Evolutionary conservation across 2,329 filamentous ascomycete species (phyloP), one percentile per base, ranked within the genome.

Genomic region (Ceratocystis variospora): DNA sequence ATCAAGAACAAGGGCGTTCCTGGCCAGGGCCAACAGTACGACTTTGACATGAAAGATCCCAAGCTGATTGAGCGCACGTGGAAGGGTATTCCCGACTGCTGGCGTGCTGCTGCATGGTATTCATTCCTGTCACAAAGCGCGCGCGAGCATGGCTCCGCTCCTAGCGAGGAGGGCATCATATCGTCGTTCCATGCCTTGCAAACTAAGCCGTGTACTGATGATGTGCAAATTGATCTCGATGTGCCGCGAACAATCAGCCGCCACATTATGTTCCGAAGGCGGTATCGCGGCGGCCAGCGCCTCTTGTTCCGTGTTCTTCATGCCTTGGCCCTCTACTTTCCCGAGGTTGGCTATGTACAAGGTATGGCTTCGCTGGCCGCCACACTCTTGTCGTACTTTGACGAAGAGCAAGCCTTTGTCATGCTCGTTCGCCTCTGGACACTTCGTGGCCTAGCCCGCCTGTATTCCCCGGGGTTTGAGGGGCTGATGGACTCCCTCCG

Each of bases 351-450:
- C 33, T 99, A 99, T 74, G 94, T 97, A 0, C 94, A 99, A 76
- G 94, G 94, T 65, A 99, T 99, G 94, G 94, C 93, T 17, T 89
- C 91, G 25, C 79, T 97, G 48, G 92, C 90, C 1, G 93, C 93
- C 0, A 97, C 94, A 0, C 79, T 99, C 22, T 83, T 99, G 5
- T 96, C 93, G 73, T 99, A 99, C 74, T 99, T 92, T 75, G 93
- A 97, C 70, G 94, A 99, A 75, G 94, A 96, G 75, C 86, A 86
- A 71, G 87, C 90, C 5, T 99, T 99, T 72, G 85, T 97, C 61
- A 97, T 99, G 94, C 79, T 97, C 65, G 92, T 95, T n/a, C 85
- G 94, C 28, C 80, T 99, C 72, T 99, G 93, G 90, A 85, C 90
- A 73, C 80, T 95, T 68, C 86, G 94, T 67, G 93, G 94, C 1